Evolutionary conservation across 306 rosid species (phyloP).

Genomic region (Lathyrus tuberosus): DNA sequence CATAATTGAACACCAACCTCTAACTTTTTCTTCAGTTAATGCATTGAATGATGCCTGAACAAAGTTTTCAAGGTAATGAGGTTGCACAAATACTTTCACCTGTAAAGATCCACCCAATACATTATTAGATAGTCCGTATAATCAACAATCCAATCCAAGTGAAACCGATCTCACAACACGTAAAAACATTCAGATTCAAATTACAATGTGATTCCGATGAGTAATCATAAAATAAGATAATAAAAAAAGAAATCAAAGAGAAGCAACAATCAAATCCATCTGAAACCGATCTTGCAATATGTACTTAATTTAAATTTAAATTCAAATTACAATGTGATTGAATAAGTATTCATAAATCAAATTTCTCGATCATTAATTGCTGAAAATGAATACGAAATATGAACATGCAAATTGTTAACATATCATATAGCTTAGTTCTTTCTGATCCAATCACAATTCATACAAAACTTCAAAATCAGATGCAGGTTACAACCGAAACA

Average conservation of each 20-base stretch:
- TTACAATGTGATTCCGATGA: constrained; percentile 14
- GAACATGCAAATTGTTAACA: constrained; percentile 4
- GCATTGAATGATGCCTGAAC: constrained; percentile 91
- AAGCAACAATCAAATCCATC: neutral
- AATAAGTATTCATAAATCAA: neutral
- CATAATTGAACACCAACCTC: constrained; percentile 53
- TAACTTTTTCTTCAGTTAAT: constrained; percentile 75
- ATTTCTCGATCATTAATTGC: neutral
- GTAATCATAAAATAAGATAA: neutral
- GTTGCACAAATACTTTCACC: constrained; percentile 92
- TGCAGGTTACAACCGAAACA: constrained; percentile 1
- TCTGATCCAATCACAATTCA: constrained; percentile 37
- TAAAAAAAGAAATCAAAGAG: neutral
- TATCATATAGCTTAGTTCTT: constrained; percentile 24
- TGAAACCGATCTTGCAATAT: constrained; percentile 24
- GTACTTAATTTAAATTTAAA: constrained; percentile 2
- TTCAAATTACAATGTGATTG: constrained; percentile 23
- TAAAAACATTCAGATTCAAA: constrained; percentile 14
- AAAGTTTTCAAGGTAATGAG: constrained; percentile 85
- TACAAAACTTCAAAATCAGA: constrained; percentile 11
- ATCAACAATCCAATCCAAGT: neutral
- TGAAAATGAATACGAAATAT: neutral
- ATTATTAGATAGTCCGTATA: constrained; percentile 15
- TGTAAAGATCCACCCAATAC: constrained; percentile 51
- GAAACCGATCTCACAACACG: constrained; percentile 23